Conservation (phyloP, 352 stramenopile species). For the Pythium volutum region DNA sequence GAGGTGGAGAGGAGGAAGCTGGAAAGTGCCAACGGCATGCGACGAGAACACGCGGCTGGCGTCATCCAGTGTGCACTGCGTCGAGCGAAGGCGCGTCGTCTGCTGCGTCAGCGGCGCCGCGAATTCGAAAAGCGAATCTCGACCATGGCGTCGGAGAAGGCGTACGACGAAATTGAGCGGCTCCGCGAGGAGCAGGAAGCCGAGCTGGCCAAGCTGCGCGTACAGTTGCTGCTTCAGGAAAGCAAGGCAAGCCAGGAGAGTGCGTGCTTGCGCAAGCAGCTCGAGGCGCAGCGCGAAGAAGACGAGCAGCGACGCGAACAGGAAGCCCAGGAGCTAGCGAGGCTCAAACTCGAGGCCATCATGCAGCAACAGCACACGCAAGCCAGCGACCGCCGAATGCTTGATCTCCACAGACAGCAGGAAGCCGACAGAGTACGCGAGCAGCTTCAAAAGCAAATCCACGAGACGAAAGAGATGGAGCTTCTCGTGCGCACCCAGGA, state of each 20-base stretch:
- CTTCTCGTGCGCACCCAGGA: slow-evolving; percentile 48
- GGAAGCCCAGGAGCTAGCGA: slow-evolving; percentile 55
- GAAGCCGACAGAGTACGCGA: slow-evolving; percentile 42
- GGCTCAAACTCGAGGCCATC: slow-evolving; percentile 49
- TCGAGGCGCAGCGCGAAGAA: slow-evolving; percentile 43
- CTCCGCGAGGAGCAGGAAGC: slow-evolving; percentile 70
- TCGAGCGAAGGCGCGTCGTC: slow-evolving; percentile 33
- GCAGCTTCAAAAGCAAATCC: slow-evolving; percentile 39
- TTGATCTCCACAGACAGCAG: slow-evolving; percentile 33
- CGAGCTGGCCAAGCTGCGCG: slow-evolving; percentile 58
- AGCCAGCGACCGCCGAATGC: slow-evolving; percentile 36
- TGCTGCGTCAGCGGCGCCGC: slow-evolving; percentile 41
- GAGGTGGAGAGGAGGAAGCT: slow-evolving; percentile 32
- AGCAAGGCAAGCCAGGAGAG: slow-evolving; percentile 48
- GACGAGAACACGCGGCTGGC: slow-evolving; percentile 47
- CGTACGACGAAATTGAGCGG: slow-evolving; percentile 74
- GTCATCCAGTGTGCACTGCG: slow-evolving; percentile 70
- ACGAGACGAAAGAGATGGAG: slow-evolving; percentile 42
- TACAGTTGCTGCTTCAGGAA: slow-evolving; percentile 62
- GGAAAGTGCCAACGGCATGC: slow-evolving; percentile 27
- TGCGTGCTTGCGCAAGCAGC: slow-evolving; percentile 34
- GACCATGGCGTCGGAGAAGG: slow-evolving; percentile 79
- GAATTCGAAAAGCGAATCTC: slow-evolving; percentile 81
- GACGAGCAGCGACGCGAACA: slow-evolving; percentile 42
- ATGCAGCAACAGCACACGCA: slow-evolving; percentile 42